phyloP scores from a whole-genome alignment of 352 stramenopile species.

The Pythium scleroteichum region DNA sequence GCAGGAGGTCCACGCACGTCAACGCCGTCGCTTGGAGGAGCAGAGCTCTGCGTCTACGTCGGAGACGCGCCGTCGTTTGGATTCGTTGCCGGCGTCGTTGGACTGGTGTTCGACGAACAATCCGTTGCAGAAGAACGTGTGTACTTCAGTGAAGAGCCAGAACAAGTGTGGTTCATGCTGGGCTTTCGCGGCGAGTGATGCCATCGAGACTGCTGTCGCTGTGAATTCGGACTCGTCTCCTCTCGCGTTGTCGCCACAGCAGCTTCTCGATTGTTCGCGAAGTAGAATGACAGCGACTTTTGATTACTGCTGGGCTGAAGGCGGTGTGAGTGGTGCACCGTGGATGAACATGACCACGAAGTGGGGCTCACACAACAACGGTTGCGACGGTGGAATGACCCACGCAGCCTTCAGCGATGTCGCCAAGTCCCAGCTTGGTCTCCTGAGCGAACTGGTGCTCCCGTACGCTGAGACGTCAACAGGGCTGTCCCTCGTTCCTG shows the following conservation, averaged over 20 bases:
- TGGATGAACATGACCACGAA: conserved; percentile 72
- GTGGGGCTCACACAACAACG: conserved; percentile 72
- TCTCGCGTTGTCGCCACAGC: conserved; percentile 71
- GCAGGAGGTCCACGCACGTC: conserved; percentile 50
- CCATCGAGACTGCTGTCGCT: conserved; percentile 73
- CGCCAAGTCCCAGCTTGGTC: conserved; percentile 44
- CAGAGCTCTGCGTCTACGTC: neutral
- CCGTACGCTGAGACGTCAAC: conserved; percentile 63
- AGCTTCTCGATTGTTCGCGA: conserved; percentile 79
- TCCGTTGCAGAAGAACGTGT: conserved; percentile 59
- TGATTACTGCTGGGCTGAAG: conserved; percentile 71
- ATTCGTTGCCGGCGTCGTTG: conserved; percentile 40
- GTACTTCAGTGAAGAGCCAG: conserved; percentile 75
- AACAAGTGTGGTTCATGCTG: conserved; percentile 82
- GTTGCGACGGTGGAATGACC: conserved; percentile 74
- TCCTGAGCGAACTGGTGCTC: conserved; percentile 64
- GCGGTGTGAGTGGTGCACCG: conserved; percentile 42
- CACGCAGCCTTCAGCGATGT: conserved; percentile 71
- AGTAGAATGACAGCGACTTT: conserved; percentile 69
- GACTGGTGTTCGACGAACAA: conserved; percentile 83
- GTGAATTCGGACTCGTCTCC: conserved; percentile 43
- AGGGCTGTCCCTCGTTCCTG: conserved; percentile 35
- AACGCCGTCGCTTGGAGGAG: conserved; percentile 36
- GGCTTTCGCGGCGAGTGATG: conserved; percentile 77
- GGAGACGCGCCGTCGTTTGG: conserved; percentile 13